Base-by-base conservation (phyloP, 2,329 filamentous ascomycete species). In the Ceratocystiopsis sp. region DNA sequence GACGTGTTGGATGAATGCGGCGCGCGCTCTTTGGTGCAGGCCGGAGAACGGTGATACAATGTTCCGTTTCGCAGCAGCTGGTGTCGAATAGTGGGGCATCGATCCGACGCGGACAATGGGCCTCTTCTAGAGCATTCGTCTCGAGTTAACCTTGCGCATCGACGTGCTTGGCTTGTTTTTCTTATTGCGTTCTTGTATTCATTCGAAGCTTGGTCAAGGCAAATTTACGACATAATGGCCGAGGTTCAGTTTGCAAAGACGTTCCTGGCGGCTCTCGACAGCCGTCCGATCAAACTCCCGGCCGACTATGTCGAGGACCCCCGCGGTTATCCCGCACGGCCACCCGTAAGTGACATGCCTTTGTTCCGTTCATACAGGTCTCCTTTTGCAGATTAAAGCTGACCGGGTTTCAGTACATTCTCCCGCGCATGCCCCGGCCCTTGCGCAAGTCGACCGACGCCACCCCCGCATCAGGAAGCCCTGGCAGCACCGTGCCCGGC, bases 271-370 rank as follows among this genome's bases (percentile, higher is more conserved):
- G 73, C 76, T 18, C 74, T 96, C 49, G 85, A 93, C 62, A 73
- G 77, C 47, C 78, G 80, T 41, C 81, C 86, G 9, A 61, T 78
- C 53, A 93, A 87, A 67, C 73, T 96, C 49, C 77, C 80, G n/a
- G 68, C 83, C 50, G 85, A 96, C 60, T 82, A 95, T 75, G 78
- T 93, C 60, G 84, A 89, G 61, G 84, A 95, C 57, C 77, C 84
- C 41, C 78, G 78, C 54, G 75, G 71, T 51, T 87, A 89, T 58
- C 81, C 84, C 19, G 67, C 81, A 21, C 76, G 82, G 48, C 70
- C 77, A 50, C 80, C 86, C 15, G 89, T 95, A 73, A 29, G 78
- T 59, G 41, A 46, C 37, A 39, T 39, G 43, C 37, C 29, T 13
- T 17, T 38, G 8, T 19, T 5, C 16, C 21, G n/a, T 8, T 16